Base-by-base conservation (phyloP, 306 rosid species). In the Cicer pinnatifidum region DNA sequence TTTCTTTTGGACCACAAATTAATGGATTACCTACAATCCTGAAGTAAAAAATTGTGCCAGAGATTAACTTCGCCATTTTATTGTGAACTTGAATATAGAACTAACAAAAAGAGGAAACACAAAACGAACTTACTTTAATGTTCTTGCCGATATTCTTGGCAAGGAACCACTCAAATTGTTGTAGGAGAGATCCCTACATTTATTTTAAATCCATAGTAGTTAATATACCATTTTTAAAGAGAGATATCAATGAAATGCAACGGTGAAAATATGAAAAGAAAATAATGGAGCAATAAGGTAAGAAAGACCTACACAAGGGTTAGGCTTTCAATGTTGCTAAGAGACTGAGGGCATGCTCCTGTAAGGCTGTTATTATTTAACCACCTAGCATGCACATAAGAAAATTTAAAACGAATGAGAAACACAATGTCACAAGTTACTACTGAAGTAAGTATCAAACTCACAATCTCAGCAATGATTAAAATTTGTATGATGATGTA, bases 11-110 rank as follows among this genome's bases (percentile, higher is more conserved):
- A 16, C 99, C 96, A 78, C 99, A 95, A 63, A 88, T 90, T 58
- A 90, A 84, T 50, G 99, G 96, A 80, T 95, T 95, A 17, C 99
- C 99, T 53, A 81, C 85, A 82, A 95, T 85, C 86, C 99, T 95
- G 75, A 69, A 47, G 65, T 44, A 11, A 39, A 71, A 41, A 71
- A 59, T 20, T 38, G 65, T 43, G 71, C 23, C 59, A 37, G 67
- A 69, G 48, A 61, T 60, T 64, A 45, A 65, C 11, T 12, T 43
- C 40, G 8, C 39, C 59, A 71, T 15, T 33, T 71, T 61, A 12
- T 48, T 9, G 38, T 16, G 48, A 75, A 78, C 69, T 70, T 16
- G 38, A 23, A 77, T 23, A 52, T 11, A 48, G 73, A 44, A 53
- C 23, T 28, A 28, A 63, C 59, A n/a, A 64, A 6, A 16, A 58